Conservation (phyloP, 805 yeast genomes). For the Lipomyces japonicus region DNA sequence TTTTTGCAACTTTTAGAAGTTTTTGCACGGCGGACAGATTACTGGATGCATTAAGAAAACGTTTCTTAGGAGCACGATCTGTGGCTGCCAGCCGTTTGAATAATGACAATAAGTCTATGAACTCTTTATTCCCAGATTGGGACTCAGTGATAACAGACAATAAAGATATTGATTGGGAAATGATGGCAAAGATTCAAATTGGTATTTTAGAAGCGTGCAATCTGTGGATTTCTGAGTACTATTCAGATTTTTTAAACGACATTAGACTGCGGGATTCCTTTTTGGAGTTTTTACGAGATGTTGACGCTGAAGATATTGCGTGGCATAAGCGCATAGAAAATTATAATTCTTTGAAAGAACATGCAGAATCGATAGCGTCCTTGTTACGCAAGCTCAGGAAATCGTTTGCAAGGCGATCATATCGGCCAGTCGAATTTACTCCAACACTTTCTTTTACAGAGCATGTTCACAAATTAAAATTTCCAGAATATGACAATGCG, state of each 20-base stretch:
- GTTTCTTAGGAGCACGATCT: slow-evolving; percentile 60
- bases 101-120: slow-evolving; percentile 13
- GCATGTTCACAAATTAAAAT: neutral
- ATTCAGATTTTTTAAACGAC: slow-evolving; percentile 70
- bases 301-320: slow-evolving; percentile 58
- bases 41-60: slow-evolving; percentile 49
- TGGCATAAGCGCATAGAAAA: slow-evolving; percentile 29
- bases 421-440: slow-evolving; percentile 35
- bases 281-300: slow-evolving; percentile 59
- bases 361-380: slow-evolving; percentile 35
- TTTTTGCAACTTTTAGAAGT: slow-evolving; percentile 65
- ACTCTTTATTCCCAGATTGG: slow-evolving; percentile 33
- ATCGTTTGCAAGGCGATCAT: slow-evolving; percentile 43
- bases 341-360: slow-evolving; percentile 16
- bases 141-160: slow-evolving; percentile 34
- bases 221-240: slow-evolving; percentile 67
- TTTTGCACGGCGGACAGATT: slow-evolving; percentile 57
- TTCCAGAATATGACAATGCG: slow-evolving; percentile 11
- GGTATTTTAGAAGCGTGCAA: slow-evolving; percentile 76
- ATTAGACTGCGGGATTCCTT: slow-evolving; percentile 55
- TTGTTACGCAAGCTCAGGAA: slow-evolving; percentile 66
- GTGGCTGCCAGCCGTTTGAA: slow-evolving; percentile 55
- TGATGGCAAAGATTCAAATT: slow-evolving; percentile 71
- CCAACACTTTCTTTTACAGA: neutral
- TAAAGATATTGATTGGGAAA: slow-evolving; percentile 56